Evolutionary conservation across 306 rosid species (phyloP).

Genomic region (Dicorynia guianensis): DNA sequence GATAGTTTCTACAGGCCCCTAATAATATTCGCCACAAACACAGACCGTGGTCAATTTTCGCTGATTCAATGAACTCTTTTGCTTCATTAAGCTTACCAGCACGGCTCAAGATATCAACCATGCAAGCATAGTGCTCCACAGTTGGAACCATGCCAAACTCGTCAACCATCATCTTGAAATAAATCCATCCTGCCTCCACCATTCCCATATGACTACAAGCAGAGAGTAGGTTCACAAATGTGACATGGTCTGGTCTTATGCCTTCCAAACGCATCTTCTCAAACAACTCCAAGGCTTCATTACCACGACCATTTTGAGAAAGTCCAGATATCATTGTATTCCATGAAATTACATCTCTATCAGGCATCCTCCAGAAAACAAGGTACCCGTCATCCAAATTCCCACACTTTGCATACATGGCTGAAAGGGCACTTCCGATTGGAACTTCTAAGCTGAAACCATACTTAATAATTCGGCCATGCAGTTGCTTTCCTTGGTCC

Average conservation of each 20-base stretch:
- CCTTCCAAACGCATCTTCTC: slow-evolving; percentile 75
- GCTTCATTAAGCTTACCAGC: slow-evolving; percentile 84
- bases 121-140: slow-evolving; percentile 86
- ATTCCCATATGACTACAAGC: slow-evolving; percentile 91
- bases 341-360: slow-evolving; percentile 76
- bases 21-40: slow-evolving; percentile 84
- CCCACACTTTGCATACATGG: slow-evolving; percentile 92
- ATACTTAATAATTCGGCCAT: slow-evolving; percentile 65
- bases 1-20: slow-evolving; percentile 80
- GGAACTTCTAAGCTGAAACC: slow-evolving; percentile 77
- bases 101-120: slow-evolving; percentile 89
- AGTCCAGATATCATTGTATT: slow-evolving; percentile 96
- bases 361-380: slow-evolving; percentile 73
- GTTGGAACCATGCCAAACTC: slow-evolving; percentile 63
- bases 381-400: slow-evolving; percentile 66
- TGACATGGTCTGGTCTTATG: slow-evolving; percentile 66
- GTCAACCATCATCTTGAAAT: slow-evolving; percentile 74
- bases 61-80: slow-evolving; percentile 80
- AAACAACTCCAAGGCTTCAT: slow-evolving; percentile 72
- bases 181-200: slow-evolving; percentile 70
- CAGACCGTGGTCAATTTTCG: slow-evolving; percentile 70
- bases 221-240: slow-evolving; percentile 79
- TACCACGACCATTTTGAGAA: slow-evolving; percentile 79
- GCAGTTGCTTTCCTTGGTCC: slow-evolving; percentile 91
- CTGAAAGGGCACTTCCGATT: slow-evolving; percentile 85